These are phyloP conservation scores for Rhododendron griersonianum DNA, from an alignment of 148 eudicot genomes.

Conservation along the genomic window DNA sequence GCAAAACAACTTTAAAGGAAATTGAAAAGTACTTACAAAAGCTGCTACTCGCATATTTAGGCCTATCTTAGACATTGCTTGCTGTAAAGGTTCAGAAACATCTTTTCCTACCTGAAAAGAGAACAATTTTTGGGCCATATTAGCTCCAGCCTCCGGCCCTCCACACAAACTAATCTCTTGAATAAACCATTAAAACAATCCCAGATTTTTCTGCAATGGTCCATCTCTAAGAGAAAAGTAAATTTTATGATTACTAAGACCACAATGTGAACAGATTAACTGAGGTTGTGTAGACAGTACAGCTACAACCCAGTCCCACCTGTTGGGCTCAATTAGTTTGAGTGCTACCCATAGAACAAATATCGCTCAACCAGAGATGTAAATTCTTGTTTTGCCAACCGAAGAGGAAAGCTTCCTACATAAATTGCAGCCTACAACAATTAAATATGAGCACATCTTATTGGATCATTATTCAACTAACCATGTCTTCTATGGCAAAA, in stretches of 20 bases:
- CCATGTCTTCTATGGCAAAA: constrained; percentile 76
- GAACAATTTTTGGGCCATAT: not conserved
- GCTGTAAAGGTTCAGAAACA: constrained; percentile 60
- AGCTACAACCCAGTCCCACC: not conserved
- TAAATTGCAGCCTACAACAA: not conserved
- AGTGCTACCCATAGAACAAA: not conserved
- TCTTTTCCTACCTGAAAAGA: constrained; percentile 65
- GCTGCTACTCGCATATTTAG: constrained; percentile 65
- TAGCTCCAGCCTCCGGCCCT: not conserved
- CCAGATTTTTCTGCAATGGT: not conserved
- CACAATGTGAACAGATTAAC: not conserved
- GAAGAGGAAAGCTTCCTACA: not conserved
- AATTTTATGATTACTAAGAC: not conserved
- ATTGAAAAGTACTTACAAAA: constrained; percentile 44
- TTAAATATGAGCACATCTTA: not conserved
- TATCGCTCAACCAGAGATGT: not conserved
- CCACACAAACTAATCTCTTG: not conserved
- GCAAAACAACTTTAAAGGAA: not conserved
- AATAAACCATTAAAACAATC: not conserved
- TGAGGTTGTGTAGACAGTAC: not conserved
- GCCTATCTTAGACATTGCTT: constrained; percentile 59
- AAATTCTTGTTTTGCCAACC: not conserved
- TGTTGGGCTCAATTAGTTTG: not conserved
- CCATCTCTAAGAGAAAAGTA: not conserved
- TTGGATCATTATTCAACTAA: constrained; percentile 30